A percentile compares a stretch with the other conserved stretches of the same genome.
These are phyloP conservation scores for Podospora australis DNA, from an alignment of 495 filamentous ascomycete species.

Conservation along the genomic window DNA sequence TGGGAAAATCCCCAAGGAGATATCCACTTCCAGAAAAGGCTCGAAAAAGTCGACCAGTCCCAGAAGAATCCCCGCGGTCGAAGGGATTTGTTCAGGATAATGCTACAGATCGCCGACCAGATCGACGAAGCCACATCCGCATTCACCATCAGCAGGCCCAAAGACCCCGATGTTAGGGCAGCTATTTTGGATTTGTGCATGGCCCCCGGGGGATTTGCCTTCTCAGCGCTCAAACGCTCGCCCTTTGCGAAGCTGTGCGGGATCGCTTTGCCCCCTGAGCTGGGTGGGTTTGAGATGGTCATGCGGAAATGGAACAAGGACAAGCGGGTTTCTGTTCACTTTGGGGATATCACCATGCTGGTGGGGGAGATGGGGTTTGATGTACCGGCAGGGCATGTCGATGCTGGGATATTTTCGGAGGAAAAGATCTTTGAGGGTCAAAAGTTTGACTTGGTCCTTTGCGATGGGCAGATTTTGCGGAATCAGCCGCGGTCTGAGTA, in stretches of 20 bases:
- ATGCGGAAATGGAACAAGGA: constrained; percentile 13
- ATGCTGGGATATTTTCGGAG: constrained; percentile 34
- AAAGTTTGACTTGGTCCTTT: constrained; percentile 50
- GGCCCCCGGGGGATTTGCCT: constrained; percentile 50
- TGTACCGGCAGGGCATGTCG: constrained; percentile 40
- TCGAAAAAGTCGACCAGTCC: not conserved
- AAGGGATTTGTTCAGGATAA: not conserved
- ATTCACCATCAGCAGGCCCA: not conserved
- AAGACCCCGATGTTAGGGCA: not conserved
- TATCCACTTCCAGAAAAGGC: too few species aligned
- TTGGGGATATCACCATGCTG: constrained; percentile 51
- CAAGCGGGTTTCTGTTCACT: constrained; percentile 16
- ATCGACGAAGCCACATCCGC: constrained; percentile 2
- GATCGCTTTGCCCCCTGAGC: constrained; percentile 35
- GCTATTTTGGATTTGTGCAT: constrained; percentile 51
- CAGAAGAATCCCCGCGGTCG: not conserved
- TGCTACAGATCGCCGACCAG: constrained; percentile 1
- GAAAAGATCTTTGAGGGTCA: constrained; percentile 22
- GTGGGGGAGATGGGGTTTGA: constrained; percentile 41
- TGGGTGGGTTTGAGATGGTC: constrained; percentile 41
- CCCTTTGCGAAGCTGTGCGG: constrained; percentile 29
- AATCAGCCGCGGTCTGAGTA: constrained; percentile 32
- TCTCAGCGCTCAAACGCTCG: constrained; percentile 30
- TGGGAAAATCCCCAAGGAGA: too few species aligned
- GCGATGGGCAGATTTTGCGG: constrained; percentile 51